phyloP scores from a whole-genome alignment of 257 asterid species.

The Vinca minor region DNA sequence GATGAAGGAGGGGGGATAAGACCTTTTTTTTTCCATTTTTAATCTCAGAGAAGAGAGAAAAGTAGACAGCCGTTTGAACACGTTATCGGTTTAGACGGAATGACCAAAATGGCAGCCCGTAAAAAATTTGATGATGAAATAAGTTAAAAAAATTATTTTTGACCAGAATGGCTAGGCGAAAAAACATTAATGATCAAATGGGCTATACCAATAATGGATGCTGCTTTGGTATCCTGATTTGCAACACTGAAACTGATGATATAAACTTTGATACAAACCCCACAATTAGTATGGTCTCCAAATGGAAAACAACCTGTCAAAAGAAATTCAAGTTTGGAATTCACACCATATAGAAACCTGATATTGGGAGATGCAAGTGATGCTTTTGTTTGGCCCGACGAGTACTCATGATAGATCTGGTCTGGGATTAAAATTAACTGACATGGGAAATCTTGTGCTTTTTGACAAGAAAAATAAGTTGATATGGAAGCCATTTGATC shows the following conservation, averaged over 20 bases:
- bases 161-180: too few relatives aligned
- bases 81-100: too few relatives aligned
- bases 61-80: too few relatives aligned
- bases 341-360: slow-evolving; percentile 15
- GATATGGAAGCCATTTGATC: slow-evolving; percentile 25
- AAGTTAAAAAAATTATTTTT: too few relatives aligned
- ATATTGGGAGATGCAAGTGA: slow-evolving; percentile 16
- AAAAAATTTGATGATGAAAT: too few relatives aligned
- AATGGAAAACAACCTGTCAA: slow-evolving; percentile 18
- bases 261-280: not conserved
- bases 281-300: slow-evolving; percentile 24
- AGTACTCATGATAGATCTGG: slow-evolving; percentile 10
- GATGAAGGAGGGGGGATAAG: too few relatives aligned
- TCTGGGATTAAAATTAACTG: slow-evolving; percentile 13
- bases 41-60: too few relatives aligned
- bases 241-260: not conserved
- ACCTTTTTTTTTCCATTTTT: too few relatives aligned
- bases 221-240: slow-evolving; percentile 16
- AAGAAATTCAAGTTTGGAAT: slow-evolving; percentile 12
- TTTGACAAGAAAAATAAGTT: slow-evolving; percentile 3
- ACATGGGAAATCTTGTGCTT: slow-evolving; percentile 18
- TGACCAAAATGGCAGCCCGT: too few relatives aligned
- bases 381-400: slow-evolving; percentile 19
- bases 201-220: too few relatives aligned
- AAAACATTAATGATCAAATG: too few relatives aligned